Evolutionary conservation across 1,139 yeast genomes (phyloP).

Genomic region (Scheffersomyces segobiensis): DNA sequence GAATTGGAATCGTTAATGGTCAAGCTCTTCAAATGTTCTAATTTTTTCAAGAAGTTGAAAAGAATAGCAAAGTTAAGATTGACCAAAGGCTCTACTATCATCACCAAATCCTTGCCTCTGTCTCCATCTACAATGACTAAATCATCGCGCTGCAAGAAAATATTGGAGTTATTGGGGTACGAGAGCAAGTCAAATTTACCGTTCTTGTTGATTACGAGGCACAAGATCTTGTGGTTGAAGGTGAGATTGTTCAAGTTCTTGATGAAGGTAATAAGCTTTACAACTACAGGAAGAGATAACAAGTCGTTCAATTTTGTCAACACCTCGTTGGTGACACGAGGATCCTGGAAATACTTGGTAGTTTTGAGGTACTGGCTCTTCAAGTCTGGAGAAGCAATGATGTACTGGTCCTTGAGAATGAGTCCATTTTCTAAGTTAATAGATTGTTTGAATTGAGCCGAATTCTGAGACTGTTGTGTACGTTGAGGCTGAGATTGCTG

Average conservation of each 20-base stretch:
- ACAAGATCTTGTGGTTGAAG: constrained; percentile 43
- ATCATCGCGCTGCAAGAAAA: constrained; percentile 49
- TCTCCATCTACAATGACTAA: constrained; percentile 53
- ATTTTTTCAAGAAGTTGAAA: constrained; percentile 75
- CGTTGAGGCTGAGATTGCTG: constrained; percentile 4
- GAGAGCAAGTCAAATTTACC: constrained; percentile 55
- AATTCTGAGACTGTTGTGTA: constrained; percentile 4
- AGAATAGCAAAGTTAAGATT: constrained; percentile 61
- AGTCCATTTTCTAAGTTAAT: constrained; percentile 58
- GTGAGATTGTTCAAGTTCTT: constrained; percentile 45
- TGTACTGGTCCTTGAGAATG: constrained; percentile 49
- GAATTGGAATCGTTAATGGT: constrained; percentile 33
- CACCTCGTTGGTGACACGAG: constrained; percentile 30
- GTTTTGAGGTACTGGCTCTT: constrained; percentile 45
- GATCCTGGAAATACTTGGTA: constrained; percentile 48
- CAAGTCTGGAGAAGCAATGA: constrained; percentile 54
- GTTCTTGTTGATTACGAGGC: constrained; percentile 55
- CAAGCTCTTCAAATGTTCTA: constrained; percentile 76
- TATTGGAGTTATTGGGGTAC: constrained; percentile 49
- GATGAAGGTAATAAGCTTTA: constrained; percentile 39
- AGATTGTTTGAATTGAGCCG: constrained; percentile 9
- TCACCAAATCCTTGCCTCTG: constrained; percentile 52
- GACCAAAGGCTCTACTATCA: constrained; percentile 48
- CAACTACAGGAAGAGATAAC: constrained; percentile 29
- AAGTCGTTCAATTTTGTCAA: constrained; percentile 36